Evolutionary conservation across 495 filamentous ascomycete species (phyloP), one percentile per base, ranked within the genome.

Genomic region (Beverwykella pulmonaria): DNA sequence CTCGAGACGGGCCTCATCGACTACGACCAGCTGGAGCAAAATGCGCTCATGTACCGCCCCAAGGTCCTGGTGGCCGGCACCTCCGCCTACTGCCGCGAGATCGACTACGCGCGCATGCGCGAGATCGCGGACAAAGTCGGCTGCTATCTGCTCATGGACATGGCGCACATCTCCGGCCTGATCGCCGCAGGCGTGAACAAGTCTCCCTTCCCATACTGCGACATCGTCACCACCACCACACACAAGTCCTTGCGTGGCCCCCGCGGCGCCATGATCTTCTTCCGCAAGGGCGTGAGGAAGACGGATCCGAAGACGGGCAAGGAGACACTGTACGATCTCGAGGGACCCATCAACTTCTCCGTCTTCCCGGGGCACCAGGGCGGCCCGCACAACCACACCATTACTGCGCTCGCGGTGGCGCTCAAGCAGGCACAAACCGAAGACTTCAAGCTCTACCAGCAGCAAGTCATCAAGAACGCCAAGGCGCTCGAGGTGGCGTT

Each of bases 351-450:
- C 80, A 98, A 98, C 77, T 82, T 86, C 53, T 97, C 95, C 9
- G 95, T 98, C 64, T 98, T 98, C 83, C 94, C 94, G n/a, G 94
- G 95, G 30, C 94, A 98, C 78, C 94, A 98, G 74, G 94, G 94
- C 71, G 94, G 94, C 3, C 94, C 94, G 14, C 94, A 98, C 83
- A 98, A 98, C 80, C 94, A 98, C 80, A 98, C 94, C 58, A 98
- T 98, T 77, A 93, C 93, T 49, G 95, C 94, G 14, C 83, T 98
- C 34, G 84, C 95, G 17, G 94, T 98, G 1, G 94, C 94, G 1
- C 83, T 98, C 29, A 92, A 93, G 79, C 94, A 98, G 78, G 92
- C 94, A 1, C 92, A 95, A 71, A 88, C 86, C 0, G 78, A 83
- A n/a, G 92, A 96, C 64, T 98, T 98, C 81, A 85, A 86, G 73